A percentile compares a stretch with the other conserved stretches of the same genome.
These are phyloP conservation scores for Aspergillus cejpii DNA, from an alignment of 2,329 filamentous ascomycete species.

Conservation along the genomic window DNA sequence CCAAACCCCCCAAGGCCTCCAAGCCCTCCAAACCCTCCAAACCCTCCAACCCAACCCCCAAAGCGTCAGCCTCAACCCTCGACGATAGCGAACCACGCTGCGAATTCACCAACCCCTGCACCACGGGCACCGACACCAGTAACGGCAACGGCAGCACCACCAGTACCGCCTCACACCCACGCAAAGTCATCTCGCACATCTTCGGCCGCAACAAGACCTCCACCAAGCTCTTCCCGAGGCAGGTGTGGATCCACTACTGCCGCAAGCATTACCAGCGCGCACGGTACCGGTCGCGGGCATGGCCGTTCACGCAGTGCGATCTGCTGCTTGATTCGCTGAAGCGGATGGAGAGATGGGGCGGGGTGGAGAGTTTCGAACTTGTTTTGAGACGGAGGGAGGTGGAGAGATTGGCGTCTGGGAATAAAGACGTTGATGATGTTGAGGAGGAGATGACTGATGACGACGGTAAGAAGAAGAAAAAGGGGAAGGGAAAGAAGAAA, in stretches of 20 bases:
- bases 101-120: constrained; percentile 14
- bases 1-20: neutral
- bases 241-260: constrained; percentile 70
- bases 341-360: constrained; percentile 57
- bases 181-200: constrained; percentile 73
- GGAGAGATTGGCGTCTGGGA: neutral
- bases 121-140: constrained; percentile 11
- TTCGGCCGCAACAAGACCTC: constrained; percentile 77
- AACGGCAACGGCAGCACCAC: constrained; percentile 10
- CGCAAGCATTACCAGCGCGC: constrained; percentile 76
- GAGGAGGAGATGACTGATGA: neutral
- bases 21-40: neutral
- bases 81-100: constrained; percentile 5
- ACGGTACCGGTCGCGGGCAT: constrained; percentile 59
- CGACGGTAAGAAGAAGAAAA: neutral
- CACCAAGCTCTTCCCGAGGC: constrained; percentile 61
- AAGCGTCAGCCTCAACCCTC: no score
- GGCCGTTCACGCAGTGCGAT: constrained; percentile 55
- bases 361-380: constrained; percentile 56
- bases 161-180: constrained; percentile 38
- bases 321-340: constrained; percentile 58
- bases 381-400: constrained; percentile 57
- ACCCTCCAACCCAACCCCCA: no score
- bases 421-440: neutral
- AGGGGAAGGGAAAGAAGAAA: neutral